Percentiles rank a stretch among this genome's conserved stretches.
phyloP scores from a whole-genome alignment of 2,329 filamentous ascomycete species.

The Pleoardoris graminearum region DNA sequence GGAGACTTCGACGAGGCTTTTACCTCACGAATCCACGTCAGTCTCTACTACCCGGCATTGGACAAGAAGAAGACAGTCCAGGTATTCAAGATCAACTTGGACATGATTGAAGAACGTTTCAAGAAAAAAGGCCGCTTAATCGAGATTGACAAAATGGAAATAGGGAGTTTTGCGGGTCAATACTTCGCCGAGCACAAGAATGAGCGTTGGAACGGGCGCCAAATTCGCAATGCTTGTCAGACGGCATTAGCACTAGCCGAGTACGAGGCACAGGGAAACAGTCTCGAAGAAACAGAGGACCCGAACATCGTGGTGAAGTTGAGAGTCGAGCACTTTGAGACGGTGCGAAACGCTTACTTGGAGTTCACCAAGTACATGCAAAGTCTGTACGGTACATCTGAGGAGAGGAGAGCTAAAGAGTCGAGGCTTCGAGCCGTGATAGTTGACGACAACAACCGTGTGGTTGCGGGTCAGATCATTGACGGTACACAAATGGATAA shows the following conservation, averaged over 20 bases:
- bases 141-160: constrained; percentile 46
- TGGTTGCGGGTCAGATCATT: background rate
- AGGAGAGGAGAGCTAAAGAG: constrained; percentile 3
- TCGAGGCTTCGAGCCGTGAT: background rate
- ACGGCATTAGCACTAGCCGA: constrained; percentile 24
- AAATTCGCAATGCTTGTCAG: constrained; percentile 27
- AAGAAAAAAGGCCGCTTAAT: constrained; percentile 54
- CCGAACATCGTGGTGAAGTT: background rate
- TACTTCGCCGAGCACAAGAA: constrained; percentile 11
- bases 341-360: constrained; percentile 6
- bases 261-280: constrained; percentile 8
- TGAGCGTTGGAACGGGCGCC: constrained; percentile 21
- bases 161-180: constrained; percentile 10
- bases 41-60: constrained; percentile 17
- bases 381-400: background rate
- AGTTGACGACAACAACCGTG: constrained; percentile 1
- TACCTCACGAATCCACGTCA: constrained; percentile 23
- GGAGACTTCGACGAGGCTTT: constrained; percentile 27
- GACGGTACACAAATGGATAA: constrained; percentile 2
- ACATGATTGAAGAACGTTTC: constrained; percentile 51
- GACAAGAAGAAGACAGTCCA: constrained; percentile 7
- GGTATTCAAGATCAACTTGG: constrained; percentile 29
- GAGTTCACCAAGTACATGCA: constrained; percentile 10
- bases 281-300: constrained; percentile 3
- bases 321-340: constrained; percentile 3